Conservation (phyloP, 306 rosid genomes). For the Acacia confusa region DNA sequence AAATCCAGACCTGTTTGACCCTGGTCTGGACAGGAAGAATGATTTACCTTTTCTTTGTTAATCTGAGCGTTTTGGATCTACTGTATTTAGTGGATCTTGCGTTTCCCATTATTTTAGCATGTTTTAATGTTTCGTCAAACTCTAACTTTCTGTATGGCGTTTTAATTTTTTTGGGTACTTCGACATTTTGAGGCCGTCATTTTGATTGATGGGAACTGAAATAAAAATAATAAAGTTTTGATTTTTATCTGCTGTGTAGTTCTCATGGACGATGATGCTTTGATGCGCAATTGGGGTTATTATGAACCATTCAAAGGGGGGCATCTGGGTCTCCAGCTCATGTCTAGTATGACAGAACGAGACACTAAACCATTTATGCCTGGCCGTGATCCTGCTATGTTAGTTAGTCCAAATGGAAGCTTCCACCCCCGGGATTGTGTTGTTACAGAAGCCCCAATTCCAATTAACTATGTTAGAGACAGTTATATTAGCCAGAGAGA, state of each 20-base stretch:
- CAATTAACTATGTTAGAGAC: conserved; percentile 70
- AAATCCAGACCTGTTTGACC: conserved; percentile 10
- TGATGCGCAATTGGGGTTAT: conserved; percentile 96
- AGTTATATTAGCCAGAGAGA: conserved; percentile 76
- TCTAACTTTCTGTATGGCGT: conserved; percentile 23
- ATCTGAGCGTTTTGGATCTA: not conserved
- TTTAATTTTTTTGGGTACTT: not conserved
- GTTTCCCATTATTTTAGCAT: conserved; percentile 15
- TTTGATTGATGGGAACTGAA: conserved; percentile 24
- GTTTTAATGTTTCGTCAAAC: not conserved
- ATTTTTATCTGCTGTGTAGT: conserved; percentile 50
- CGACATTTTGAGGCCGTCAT: not conserved
- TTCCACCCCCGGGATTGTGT: conserved; percentile 68
- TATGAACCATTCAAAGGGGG: conserved; percentile 87
- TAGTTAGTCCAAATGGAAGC: conserved; percentile 57
- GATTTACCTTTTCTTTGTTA: not conserved
- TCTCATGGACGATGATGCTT: conserved; percentile 86
- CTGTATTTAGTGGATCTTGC: not conserved
- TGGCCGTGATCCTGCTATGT: conserved; percentile 67
- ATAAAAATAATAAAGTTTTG: conserved; percentile 17
- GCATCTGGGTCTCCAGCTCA: conserved; percentile 90
- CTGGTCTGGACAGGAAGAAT: conserved; percentile 20
- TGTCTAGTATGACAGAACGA: conserved; percentile 79
- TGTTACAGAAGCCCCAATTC: conserved; percentile 55
- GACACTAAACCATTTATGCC: conserved; percentile 69